These are phyloP conservation scores for Mycena pura DNA, from an alignment of 768 basidiomycete genomes.

Conservation along the genomic window DNA sequence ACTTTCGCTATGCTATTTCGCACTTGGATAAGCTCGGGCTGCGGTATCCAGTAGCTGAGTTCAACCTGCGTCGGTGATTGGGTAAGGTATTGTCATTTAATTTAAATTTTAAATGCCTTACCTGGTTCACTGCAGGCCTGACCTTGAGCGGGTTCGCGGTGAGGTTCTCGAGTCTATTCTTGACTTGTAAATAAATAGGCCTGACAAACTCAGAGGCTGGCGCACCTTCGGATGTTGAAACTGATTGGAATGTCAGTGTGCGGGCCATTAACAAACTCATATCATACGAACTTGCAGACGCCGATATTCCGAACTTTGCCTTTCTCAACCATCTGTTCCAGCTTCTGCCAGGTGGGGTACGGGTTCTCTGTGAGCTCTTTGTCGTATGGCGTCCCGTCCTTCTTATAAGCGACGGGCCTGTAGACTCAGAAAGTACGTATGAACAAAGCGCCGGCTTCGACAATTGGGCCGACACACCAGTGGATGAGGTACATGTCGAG, in stretches of 20 bases:
- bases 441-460: background rate
- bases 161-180: constrained; percentile 60
- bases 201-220: constrained; percentile 10
- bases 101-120: background rate
- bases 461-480: constrained; percentile 57
- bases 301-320: constrained; percentile 84
- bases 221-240: constrained; percentile 66
- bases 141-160: constrained; percentile 66
- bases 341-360: constrained; percentile 81
- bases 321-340: constrained; percentile 78
- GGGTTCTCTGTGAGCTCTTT: constrained; percentile 71
- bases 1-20: too few relatives aligned
- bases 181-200: constrained; percentile 28
- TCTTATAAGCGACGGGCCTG: constrained; percentile 77
- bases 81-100: background rate
- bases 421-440: background rate
- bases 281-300: constrained; percentile 72
- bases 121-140: constrained; percentile 75
- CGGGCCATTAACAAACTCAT: background rate
- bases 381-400: constrained; percentile 54
- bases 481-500: constrained; percentile 85
- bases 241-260: constrained; percentile 30
- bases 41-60: constrained; percentile 78
- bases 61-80: constrained; percentile 68
- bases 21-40: constrained; percentile 75